Evolutionary conservation across 305 asterid genomes (phyloP).

Genomic region (Petunia hybrid): DNA sequence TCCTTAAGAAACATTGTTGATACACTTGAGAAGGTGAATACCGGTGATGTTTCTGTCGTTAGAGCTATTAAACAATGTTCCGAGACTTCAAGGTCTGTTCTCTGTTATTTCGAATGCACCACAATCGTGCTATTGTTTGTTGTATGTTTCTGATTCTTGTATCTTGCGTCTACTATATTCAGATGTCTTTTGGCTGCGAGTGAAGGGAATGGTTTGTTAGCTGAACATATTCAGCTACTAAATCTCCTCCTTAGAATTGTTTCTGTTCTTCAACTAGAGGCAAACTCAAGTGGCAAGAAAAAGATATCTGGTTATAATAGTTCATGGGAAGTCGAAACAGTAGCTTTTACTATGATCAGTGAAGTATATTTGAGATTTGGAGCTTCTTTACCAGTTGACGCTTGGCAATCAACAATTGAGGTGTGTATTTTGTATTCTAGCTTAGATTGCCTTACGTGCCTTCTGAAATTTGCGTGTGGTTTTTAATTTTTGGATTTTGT

Average conservation of each 20-base stretch:
- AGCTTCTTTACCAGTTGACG: constrained; percentile 63
- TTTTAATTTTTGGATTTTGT: constrained; percentile 41
- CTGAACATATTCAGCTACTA: constrained; percentile 65
- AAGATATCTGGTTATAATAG: constrained; percentile 42
- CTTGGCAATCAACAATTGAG: constrained; percentile 83
- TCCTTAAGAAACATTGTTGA: constrained; percentile 59
- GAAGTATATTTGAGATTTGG: constrained; percentile 75
- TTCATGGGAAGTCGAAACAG: constrained; percentile 60
- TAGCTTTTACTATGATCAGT: constrained; percentile 72
- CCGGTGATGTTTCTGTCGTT: constrained; percentile 48
- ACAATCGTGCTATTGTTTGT: constrained; percentile 3
- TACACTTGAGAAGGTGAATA: constrained; percentile 42
- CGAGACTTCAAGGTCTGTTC: constrained; percentile 65
- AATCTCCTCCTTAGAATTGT: constrained; percentile 74
- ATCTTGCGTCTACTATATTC: constrained; percentile 37
- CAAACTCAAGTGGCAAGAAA: constrained; percentile 47
- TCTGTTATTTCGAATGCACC: constrained; percentile 27
- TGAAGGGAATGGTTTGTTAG: constrained; percentile 57
- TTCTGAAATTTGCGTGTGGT: constrained; percentile 24
- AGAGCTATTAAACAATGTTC: constrained; percentile 69
- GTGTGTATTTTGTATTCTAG: constrained; percentile 48
- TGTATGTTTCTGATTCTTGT: constrained; percentile 24
- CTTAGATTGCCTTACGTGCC: constrained; percentile 33
- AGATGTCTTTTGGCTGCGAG: constrained; percentile 66
- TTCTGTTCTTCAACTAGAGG: constrained; percentile 56